These are phyloP conservation scores for Ustilago sp. DNA, from an alignment of 1,284 basidiomycete genomes.

Conservation along the genomic window DNA sequence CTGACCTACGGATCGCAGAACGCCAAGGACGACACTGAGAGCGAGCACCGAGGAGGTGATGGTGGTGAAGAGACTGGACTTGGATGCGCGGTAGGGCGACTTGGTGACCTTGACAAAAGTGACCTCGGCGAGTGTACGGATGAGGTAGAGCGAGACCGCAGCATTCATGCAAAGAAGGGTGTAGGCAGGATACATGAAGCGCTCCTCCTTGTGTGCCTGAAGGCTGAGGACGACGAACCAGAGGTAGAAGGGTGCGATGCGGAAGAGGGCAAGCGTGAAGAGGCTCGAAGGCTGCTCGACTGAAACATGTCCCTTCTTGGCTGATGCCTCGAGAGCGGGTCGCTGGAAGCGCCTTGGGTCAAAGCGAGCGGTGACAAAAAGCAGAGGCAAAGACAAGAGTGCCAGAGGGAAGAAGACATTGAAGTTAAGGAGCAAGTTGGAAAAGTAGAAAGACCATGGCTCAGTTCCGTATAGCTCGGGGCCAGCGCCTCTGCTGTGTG, in stretches of 20 bases:
- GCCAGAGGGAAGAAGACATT: slow-evolving; percentile 86
- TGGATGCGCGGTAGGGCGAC: slow-evolving; percentile 56
- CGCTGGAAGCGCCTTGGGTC: slow-evolving; percentile 84
- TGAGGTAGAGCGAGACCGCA: slow-evolving; percentile 80
- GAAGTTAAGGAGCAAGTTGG: slow-evolving; percentile 85
- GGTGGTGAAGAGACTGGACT: slow-evolving; percentile 76
- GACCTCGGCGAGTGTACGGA: slow-evolving; percentile 50
- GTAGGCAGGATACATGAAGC: slow-evolving; percentile 97
- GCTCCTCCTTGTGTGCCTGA: slow-evolving; percentile 96
- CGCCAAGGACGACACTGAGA: slow-evolving; percentile 77
- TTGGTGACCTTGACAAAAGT: slow-evolving; percentile 51
- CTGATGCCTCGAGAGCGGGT: slow-evolving; percentile 72
- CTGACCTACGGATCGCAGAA: slow-evolving; percentile 82
- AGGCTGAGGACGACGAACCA: slow-evolving; percentile 83
- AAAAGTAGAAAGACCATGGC: slow-evolving; percentile 74
- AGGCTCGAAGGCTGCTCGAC: slow-evolving; percentile 36
- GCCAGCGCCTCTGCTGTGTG: slow-evolving; percentile 75
- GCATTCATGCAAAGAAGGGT: slow-evolving; percentile 94
- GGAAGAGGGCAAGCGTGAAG: slow-evolving; percentile 75
- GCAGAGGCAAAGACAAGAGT: slow-evolving; percentile 73
- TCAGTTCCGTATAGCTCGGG: slow-evolving; percentile 94
- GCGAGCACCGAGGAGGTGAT: slow-evolving; percentile 80
- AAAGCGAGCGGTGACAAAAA: slow-evolving; percentile 80
- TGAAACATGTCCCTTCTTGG: slow-evolving; percentile 34
- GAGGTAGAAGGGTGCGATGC: slow-evolving; percentile 86